Evolutionary conservation across 495 filamentous ascomycete genomes (phyloP).

Genomic region (Penicillium dipodomyicola): DNA sequence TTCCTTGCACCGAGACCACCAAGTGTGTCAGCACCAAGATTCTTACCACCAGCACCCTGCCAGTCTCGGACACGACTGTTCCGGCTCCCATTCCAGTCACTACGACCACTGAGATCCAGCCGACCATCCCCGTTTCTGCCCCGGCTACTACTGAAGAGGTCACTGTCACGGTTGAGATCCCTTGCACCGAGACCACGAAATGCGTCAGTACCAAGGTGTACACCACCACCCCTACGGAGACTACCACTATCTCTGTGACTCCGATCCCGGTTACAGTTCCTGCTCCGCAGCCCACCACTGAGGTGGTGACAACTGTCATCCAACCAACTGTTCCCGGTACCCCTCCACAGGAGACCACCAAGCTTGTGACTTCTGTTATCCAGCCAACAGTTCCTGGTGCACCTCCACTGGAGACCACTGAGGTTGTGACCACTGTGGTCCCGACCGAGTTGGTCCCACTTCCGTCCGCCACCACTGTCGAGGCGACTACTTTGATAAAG

Average conservation of each 20-base stretch:
- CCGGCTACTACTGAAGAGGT: background rate
- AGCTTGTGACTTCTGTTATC: background rate
- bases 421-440: background rate
- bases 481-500: slow-evolving; percentile 1
- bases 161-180: background rate
- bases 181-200: slow-evolving; percentile 3
- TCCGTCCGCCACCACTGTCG: background rate
- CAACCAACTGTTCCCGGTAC: background rate
- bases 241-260: background rate
- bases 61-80: background rate
- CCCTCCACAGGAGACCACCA: background rate
- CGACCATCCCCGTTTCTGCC: background rate
- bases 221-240: slow-evolving; percentile 1
- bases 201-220: slow-evolving; percentile 3
- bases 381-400: background rate
- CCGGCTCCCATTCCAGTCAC: background rate
- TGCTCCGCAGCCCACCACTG: background rate
- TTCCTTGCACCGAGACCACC: slow-evolving; percentile 6
- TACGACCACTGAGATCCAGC: slow-evolving; percentile 1
- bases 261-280: background rate
- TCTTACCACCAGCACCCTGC: background rate
- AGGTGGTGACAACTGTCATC: background rate
- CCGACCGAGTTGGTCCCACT: slow-evolving; percentile 2
- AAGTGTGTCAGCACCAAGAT: slow-evolving; percentile 4
- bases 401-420: background rate